Evolutionary conservation across 2,329 filamentous ascomycete genomes (phyloP).

Genomic region (Aspergillus sp.): DNA sequence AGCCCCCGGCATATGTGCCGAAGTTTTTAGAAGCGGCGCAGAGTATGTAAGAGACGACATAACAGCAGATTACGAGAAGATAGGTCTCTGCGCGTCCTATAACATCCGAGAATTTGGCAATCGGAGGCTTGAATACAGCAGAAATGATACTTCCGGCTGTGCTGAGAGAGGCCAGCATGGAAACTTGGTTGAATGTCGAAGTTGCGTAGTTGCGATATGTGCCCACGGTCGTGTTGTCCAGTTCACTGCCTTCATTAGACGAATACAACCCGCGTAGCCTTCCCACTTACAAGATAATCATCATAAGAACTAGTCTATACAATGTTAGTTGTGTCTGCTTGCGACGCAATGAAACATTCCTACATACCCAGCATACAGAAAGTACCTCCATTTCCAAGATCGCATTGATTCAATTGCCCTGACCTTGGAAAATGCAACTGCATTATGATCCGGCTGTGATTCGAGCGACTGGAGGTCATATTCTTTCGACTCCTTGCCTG

Average conservation of each 20-base stretch:
- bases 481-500: constrained; percentile 3
- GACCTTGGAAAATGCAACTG: constrained; percentile 19
- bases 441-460: constrained; percentile 3
- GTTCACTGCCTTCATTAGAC: constrained; percentile 17
- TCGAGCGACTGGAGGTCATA: constrained; percentile 4
- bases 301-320: constrained; percentile 22
- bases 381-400: constrained; percentile 22
- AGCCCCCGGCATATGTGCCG: constrained; percentile 30
- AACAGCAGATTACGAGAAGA: constrained; percentile 25
- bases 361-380: constrained; percentile 21
- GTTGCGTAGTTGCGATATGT: constrained; percentile 37
- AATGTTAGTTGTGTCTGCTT: constrained; percentile 1
- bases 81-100: constrained; percentile 35
- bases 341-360: not conserved
- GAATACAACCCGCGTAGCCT: not conserved
- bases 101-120: constrained; percentile 38
- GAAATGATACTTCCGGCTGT: constrained; percentile 33
- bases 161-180: constrained; percentile 27
- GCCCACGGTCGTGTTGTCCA: constrained; percentile 31
- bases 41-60: constrained; percentile 32
- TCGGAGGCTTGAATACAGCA: constrained; percentile 34
- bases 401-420: constrained; percentile 22
- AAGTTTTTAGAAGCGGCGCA: constrained; percentile 29
- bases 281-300: constrained; percentile 21
- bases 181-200: constrained; percentile 32